Evolutionary conservation across 768 basidiomycete genomes (phyloP), one percentile per base, ranked within the genome.

Genomic region (Agaricus sinodeliciosus): DNA sequence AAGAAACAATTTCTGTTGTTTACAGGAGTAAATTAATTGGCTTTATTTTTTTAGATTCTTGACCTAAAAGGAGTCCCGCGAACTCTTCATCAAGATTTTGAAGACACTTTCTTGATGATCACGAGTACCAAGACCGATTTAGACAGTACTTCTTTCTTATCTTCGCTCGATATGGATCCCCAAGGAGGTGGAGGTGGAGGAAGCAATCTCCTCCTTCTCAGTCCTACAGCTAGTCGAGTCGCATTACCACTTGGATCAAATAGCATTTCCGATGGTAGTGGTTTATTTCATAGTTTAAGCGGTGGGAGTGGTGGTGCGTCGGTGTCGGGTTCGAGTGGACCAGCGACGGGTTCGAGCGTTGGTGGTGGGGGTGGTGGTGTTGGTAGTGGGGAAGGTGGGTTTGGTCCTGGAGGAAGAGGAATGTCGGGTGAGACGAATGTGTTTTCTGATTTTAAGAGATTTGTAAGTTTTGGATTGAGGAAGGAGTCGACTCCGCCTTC

Each of bases 121-220:
- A 97, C 95, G 28, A 95, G 95, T 59, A 94, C 90, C 4, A 90
- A 92, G 64, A 78, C 82, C 25, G 93, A 97, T 49, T 77, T 99
- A 12, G 82, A 90, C 56, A 85, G 80, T 65, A 87, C 89, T 0
- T 98, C 96, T 0, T 97, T 99, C 77, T 80, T 99, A 28, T 87
- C 93, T 0, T 79, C 85, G 0, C 78, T 99, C 28, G 96, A 99
- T 67, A 99, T 99, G 96, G 94, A 98, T 58, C 93, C 94, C 1
- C 71, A 81, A 0, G 65, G 26, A 19, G 43, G 34, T 46, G 43
- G 22, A 3, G 47, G 8, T 0, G 65, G 74, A 4, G 75, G 69
- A 44, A 69, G 76, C n/a, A 80, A 73, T 40, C 69, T 85, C 15
- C 71, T 22, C 31, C 31, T 11, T 31, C 31, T 81, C 4, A 87